Base-by-base conservation (phyloP, 768 basidiomycete species). In the Tylopilus intermedius region DNA sequence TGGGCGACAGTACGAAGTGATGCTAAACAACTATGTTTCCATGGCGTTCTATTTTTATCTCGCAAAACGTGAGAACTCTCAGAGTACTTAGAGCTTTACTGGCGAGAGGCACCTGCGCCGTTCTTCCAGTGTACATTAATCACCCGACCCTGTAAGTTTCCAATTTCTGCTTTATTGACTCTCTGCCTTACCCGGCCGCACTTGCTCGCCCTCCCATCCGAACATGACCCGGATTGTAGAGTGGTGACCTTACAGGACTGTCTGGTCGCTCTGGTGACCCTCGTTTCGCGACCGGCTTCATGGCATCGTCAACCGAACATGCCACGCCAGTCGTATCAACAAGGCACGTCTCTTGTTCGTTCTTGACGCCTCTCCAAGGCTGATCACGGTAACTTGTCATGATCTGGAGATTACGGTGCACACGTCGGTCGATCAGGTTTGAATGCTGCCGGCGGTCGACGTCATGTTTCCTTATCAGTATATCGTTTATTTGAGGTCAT, bases 1-100 rank as follows among this genome's bases (percentile, higher is more conserved):
- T 21, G 1, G 26, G 15, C n/a, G 22, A 47, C 50, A 72, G 55
- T 81, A 78, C 55, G 66, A 70, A 29, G 66, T 71, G 2, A 82
- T 83, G 81, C 81, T 80, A 0, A 51, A 70, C 33, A 83, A 79
- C 52, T 76, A 79, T 59, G 69, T 82, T 50, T 81, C 79, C 68
- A 60, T 81, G 74, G 78, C 66, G 1, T 76, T 79, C 58, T 80
- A 80, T 56, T 71, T 82, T 32, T 67, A 76, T 15, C 65, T 81
- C 32, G 77, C 78, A 65, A 81, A 82, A 64, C 57, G 80, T 80
- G 45, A 57, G 79, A 55, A n/a, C 8, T 37, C 8, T 10, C 30
- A 5, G 3, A 37, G 0, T 18, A 18, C 18, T 18, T 42, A 8
- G 30, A 15, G 7, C 35, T 15, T 14, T 13, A n/a, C 10, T 1